Evolutionary conservation across 139 green algal species (phyloP).

Genomic region (Coelastrella sp.): DNA sequence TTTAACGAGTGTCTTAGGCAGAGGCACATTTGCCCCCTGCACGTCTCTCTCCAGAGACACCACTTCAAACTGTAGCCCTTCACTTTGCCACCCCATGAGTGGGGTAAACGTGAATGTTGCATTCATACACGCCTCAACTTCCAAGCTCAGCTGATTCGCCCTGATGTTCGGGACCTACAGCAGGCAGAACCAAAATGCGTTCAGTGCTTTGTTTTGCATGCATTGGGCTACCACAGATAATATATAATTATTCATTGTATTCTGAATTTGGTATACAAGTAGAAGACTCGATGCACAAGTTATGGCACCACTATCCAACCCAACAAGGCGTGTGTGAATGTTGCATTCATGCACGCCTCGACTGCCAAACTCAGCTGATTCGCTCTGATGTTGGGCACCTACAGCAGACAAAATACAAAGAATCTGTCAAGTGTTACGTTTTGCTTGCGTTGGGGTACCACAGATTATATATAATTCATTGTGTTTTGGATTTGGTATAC

Average conservation of each 20-base stretch:
- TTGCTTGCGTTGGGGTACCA: no score
- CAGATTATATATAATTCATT: no score
- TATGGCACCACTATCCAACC: no score
- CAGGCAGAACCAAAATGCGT: no score
- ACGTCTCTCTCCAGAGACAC: conserved; percentile 56
- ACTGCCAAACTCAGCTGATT: conserved; percentile 75
- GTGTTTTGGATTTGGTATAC: no score
- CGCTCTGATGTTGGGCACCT: conserved; percentile 68
- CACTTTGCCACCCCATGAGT: conserved; percentile 49
- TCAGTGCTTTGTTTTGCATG: no score
- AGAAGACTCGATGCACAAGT: no score
- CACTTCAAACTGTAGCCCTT: conserved; percentile 65
- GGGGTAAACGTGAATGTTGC: conserved; percentile 66
- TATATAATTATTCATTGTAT: no score
- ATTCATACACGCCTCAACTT: conserved; percentile 60
- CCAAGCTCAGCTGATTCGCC: conserved; percentile 75
- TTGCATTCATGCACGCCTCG: conserved; percentile 50
- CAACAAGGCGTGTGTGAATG: no score
- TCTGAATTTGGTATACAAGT: no score
- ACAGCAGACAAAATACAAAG: not conserved
- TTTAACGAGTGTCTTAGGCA: conserved; percentile 73
- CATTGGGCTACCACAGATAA: no score
- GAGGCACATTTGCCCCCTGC: conserved; percentile 59
- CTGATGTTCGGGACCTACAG: conserved; percentile 77
- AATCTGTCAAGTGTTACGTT: no score